Evolutionary conservation across 1,139 yeast genomes (phyloP).

Genomic region (Kurtzmaniella natalensis): DNA sequence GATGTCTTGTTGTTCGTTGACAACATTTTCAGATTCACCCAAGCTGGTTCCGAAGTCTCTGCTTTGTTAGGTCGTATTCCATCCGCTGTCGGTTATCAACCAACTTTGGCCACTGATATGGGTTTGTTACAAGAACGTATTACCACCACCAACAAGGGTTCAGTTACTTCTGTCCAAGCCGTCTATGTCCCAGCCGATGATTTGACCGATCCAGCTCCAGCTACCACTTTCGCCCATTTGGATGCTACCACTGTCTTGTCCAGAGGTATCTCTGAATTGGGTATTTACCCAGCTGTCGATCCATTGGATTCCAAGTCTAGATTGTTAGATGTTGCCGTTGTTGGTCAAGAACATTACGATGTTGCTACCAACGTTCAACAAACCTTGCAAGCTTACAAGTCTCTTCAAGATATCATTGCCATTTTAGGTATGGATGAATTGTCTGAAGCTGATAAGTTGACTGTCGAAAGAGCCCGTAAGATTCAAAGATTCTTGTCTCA

Average conservation of each 20-base stretch:
- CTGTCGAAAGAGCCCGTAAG: slow-evolving; percentile 99
- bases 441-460: slow-evolving; percentile 96
- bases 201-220: slow-evolving; percentile 99
- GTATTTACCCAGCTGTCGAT: slow-evolving; percentile 99
- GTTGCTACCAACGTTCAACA: slow-evolving; percentile 95
- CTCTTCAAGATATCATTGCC: slow-evolving; percentile 99
- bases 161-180: slow-evolving; percentile 99
- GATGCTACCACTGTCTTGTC: slow-evolving; percentile 99
- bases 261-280: slow-evolving; percentile 99
- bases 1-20: slow-evolving; percentile 99
- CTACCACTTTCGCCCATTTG: slow-evolving; percentile 99
- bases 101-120: slow-evolving; percentile 99
- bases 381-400: slow-evolving; percentile 98
- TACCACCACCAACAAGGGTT: slow-evolving; percentile 99
- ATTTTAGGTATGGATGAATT: slow-evolving; percentile 99
- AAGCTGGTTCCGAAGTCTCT: slow-evolving; percentile 99
- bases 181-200: slow-evolving; percentile 99
- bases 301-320: slow-evolving; percentile 99
- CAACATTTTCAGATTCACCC: slow-evolving; percentile 99
- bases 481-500: slow-evolving; percentile 99
- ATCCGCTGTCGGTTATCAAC: slow-evolving; percentile 99
- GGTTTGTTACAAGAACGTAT: slow-evolving; percentile 99
- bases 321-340: slow-evolving; percentile 94
- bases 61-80: slow-evolving; percentile 99
- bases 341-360: slow-evolving; percentile 97